These are phyloP conservation scores for Vitis rupestris DNA, from an alignment of 164 flowering plant species.

Conservation along the genomic window DNA sequence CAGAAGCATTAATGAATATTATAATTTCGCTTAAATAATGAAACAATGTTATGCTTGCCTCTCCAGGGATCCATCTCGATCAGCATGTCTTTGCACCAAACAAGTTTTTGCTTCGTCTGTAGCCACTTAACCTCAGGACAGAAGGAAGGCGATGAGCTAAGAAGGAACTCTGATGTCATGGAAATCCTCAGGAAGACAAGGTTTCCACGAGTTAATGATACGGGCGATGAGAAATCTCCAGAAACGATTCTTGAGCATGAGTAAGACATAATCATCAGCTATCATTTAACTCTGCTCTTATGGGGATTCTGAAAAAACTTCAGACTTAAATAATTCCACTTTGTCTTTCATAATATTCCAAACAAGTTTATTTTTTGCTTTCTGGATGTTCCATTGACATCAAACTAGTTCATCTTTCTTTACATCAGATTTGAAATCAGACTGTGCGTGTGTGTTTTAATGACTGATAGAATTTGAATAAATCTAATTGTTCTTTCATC, in stretches of 20 bases:
- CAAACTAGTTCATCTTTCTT: not conserved
- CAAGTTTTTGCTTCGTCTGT: slow-evolving; percentile 71
- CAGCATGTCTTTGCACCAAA: slow-evolving; percentile 69
- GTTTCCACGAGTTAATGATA: slow-evolving; percentile 52
- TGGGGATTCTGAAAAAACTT: not conserved
- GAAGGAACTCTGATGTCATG: slow-evolving; percentile 70
- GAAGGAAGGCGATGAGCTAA: slow-evolving; percentile 70
- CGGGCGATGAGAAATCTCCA: slow-evolving; percentile 55
- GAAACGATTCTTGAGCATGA: slow-evolving; percentile 68
- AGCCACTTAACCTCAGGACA: slow-evolving; percentile 71
- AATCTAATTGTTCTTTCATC: too few relatives aligned
- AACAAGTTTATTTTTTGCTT: not conserved
- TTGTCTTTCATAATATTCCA: not conserved
- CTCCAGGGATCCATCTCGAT: slow-evolving; percentile 70
- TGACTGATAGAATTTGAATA: too few relatives aligned
- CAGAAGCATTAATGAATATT: not conserved
- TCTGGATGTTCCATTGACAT: not conserved
- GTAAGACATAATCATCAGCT: slow-evolving; percentile 32
- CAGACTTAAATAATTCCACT: not conserved
- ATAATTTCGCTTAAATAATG: not conserved
- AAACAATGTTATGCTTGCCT: slow-evolving; percentile 3
- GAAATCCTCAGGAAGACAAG: slow-evolving; percentile 71
- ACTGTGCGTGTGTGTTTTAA: not conserved
- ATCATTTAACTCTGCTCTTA: not conserved
- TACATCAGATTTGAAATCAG: not conserved